Evolutionary conservation across 495 filamentous ascomycete genomes (phyloP).

Genomic region (Annulohypoxylon stygium): DNA sequence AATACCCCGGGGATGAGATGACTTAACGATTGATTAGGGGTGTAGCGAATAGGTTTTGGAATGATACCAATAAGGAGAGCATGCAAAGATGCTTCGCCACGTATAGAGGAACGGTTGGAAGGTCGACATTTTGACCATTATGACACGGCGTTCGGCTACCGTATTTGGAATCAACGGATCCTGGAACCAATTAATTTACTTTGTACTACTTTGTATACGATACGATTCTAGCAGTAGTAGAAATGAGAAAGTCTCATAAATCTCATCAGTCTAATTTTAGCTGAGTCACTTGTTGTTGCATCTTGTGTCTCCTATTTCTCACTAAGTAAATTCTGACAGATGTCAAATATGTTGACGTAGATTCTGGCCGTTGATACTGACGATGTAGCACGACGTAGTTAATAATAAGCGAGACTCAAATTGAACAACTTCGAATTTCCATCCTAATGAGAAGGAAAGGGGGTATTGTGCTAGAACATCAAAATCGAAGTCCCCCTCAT

Average conservation of each 20-base stretch:
- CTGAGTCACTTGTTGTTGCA: neutral
- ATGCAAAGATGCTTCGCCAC: conserved; percentile 2
- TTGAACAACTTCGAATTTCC: neutral
- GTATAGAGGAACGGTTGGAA: conserved; percentile 7
- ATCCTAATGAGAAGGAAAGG: conserved; percentile 22
- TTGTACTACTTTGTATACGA: neutral
- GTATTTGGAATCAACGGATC: conserved; percentile 3
- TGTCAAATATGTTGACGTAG: neutral
- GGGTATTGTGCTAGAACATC: conserved; percentile 30
- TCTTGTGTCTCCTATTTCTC: neutral
- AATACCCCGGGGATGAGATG: neutral
- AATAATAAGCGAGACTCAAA: conserved; percentile 1
- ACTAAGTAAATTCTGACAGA: neutral
- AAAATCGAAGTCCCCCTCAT: conserved; percentile 20
- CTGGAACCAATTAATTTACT: neutral
- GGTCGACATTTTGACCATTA: neutral
- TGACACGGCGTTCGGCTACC: conserved; percentile 19
- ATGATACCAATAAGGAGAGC: conserved; percentile 3
- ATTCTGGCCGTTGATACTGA: neutral
- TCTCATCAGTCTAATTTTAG: neutral
- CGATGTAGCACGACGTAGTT: too few relatives aligned
- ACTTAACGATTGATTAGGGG: conserved; percentile 13
- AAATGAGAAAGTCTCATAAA: neutral
- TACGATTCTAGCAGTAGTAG: neutral
- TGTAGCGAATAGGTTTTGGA: neutral